Conservation (phyloP, 192 early-diverging fungal species). For the Rhizoclosmatium globosum region DNA sequence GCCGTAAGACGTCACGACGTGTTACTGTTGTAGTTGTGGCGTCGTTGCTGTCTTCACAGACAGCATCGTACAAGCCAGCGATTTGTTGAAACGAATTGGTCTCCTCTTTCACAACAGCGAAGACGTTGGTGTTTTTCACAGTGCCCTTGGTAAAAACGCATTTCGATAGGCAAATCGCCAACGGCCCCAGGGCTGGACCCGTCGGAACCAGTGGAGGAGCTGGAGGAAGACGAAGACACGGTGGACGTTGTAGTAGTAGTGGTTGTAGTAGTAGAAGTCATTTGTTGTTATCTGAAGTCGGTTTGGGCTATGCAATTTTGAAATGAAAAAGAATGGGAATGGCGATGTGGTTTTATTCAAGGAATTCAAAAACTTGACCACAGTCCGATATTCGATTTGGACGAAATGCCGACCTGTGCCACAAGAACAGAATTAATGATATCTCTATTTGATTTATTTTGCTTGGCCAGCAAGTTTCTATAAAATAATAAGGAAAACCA, state of each 20-base stretch:
- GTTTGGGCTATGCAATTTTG: too few relatives aligned
- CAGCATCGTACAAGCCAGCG: conserved; percentile 17
- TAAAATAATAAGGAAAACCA: too few relatives aligned
- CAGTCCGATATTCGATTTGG: too few relatives aligned
- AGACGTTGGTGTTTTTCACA: not conserved
- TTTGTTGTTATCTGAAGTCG: not conserved
- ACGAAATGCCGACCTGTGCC: too few relatives aligned
- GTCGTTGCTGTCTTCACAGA: conserved; percentile 23
- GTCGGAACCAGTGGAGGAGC: not conserved
- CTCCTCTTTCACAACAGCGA: not conserved
- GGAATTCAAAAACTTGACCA: too few relatives aligned
- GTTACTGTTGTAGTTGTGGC: not conserved
- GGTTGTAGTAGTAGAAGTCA: not conserved
- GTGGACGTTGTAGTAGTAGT: not conserved
- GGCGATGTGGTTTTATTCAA: too few relatives aligned
- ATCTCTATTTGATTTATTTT: too few relatives aligned
- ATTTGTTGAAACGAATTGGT: not conserved
- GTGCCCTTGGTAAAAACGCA: conserved; percentile 8
- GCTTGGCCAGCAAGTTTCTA: too few relatives aligned
- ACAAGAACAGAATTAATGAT: too few relatives aligned
- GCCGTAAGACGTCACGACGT: not conserved
- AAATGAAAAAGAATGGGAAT: too few relatives aligned
- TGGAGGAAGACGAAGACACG: not conserved
- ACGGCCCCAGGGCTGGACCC: not conserved
- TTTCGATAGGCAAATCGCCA: not conserved